Evolutionary conservation across 345 rosid species (phyloP).

Genomic region (Sonneratia alba): DNA sequence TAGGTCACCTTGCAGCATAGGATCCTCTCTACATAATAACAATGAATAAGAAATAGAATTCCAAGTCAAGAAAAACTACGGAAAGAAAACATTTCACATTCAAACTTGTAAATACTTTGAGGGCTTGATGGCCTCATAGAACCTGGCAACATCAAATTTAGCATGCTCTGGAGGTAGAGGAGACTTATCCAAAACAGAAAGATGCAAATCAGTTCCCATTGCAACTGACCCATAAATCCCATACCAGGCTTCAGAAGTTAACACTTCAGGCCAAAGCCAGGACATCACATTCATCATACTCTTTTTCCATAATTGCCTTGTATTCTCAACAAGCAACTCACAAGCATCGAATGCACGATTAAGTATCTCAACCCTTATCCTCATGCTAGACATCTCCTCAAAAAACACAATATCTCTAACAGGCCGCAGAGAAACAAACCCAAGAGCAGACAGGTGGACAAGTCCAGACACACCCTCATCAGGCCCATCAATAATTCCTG

Average conservation of each 20-base stretch:
- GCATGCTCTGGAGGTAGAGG: conserved; percentile 29
- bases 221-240: conserved; percentile 24
- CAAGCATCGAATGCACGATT: conserved; percentile 59
- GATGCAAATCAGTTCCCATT: conserved; percentile 18
- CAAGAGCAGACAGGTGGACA: conserved; percentile 60
- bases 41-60: not conserved
- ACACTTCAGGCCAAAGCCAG: conserved; percentile 89
- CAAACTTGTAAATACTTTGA: conserved; percentile 56
- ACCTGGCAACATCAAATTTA: conserved; percentile 59
- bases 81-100: not conserved
- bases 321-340: conserved; percentile 58
- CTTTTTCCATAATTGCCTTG: conserved; percentile 72
- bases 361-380: conserved; percentile 77
- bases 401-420: conserved; percentile 21
- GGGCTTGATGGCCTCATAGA: conserved; percentile 94
- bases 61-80: not conserved
- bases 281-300: conserved; percentile 86
- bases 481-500: conserved; percentile 76
- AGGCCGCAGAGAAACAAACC: conserved; percentile 63
- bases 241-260: conserved; percentile 72
- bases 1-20: conserved; percentile 54
- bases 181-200: conserved; percentile 18
- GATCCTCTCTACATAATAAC: conserved; percentile 38
- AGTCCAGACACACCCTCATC: conserved; percentile 78
- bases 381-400: conserved; percentile 36